phyloP scores from a whole-genome alignment of 441 rosid genomes.

The Erysimum pusillum region DNA sequence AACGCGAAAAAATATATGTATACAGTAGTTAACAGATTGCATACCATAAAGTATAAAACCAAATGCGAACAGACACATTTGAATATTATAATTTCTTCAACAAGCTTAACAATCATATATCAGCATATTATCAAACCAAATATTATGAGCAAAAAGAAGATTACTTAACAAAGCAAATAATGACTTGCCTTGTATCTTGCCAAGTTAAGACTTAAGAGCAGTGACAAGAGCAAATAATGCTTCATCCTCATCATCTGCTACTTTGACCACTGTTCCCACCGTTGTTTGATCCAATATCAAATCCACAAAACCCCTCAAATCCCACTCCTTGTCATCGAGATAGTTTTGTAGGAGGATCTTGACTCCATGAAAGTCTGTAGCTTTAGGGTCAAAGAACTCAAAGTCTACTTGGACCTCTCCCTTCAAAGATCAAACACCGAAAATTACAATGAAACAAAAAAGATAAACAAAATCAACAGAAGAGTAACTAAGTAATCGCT shows the following conservation, averaged over 20 bases:
- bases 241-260: conserved; percentile 74
- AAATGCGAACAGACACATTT: conserved; percentile 3
- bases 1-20: too few relatives aligned
- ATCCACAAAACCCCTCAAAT: conserved; percentile 88
- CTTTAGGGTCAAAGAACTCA: conserved; percentile 89
- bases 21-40: too few relatives aligned
- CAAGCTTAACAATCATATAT: conserved; percentile 8
- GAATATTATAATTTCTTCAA: conserved; percentile 17
- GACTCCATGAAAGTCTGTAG: conserved; percentile 78
- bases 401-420: conserved; percentile 86
- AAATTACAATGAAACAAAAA: too few relatives aligned
- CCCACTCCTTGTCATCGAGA: conserved; percentile 82
- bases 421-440: conserved; percentile 50
- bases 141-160: too few relatives aligned
- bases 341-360: conserved; percentile 69
- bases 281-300: conserved; percentile 79
- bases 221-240: conserved; percentile 67
- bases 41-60: too few relatives aligned
- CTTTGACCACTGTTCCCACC: conserved; percentile 89
- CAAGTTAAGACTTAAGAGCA: conserved; percentile 79
- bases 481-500: conserved; percentile 17
- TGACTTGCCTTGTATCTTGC: conserved; percentile 76
- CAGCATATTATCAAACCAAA: too few relatives aligned
- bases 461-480: neutral
- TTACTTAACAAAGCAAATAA: too few relatives aligned